Base-by-base conservation (phyloP, 2,329 filamentous ascomycete species). In the Xylariomycetidae sp. region DNA sequence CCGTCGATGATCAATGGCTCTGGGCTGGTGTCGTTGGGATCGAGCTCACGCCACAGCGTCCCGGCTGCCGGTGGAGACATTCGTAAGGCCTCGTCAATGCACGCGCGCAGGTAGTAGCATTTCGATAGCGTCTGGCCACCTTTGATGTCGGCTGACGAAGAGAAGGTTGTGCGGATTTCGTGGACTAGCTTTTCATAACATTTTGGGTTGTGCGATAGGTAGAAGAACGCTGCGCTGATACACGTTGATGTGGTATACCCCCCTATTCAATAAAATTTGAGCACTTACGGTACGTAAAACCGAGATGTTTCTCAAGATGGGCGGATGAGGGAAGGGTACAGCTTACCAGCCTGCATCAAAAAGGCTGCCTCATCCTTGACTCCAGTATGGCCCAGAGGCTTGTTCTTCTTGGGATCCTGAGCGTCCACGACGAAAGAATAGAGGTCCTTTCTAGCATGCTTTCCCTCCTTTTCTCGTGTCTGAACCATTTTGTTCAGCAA, bases 151-250 rank as follows among this genome's bases (percentile, higher is more conserved):
- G 11, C 12, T 2, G 12, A 26, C 9, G n/a, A 14, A 5, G 4
- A 6, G 16, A 45, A 45, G 9, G 20, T 34, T 3, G 30, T 16
- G 5, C 40, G 42, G 36, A 52, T 19, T 13, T 42, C 34, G 3
- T 23, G 6, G 5, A 14, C 41, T 14, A 37, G 44, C 17, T 27
- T 46, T 20, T 14, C 27, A 16, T 34, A 35, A 23, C 10, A 42
- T 13, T 16, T 17, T 17, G 36, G 38, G 17, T 47, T 31, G 9
- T 38, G 40, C 3, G 41, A 34, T 2, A 53, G 33, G 30, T 48
- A 50, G 37, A 52, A 53, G 26, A 51, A 40, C 19, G 33, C 4
- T 12, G 33, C 33, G 16, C 26, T 35, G 19, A 36, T 15, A 11
- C 27, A 27, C 9, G 16, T 20, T 12, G 3, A 18, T 1, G 30